phyloP scores from a whole-genome alignment of 768 basidiomycete species.

The Galerina sulciceps region DNA sequence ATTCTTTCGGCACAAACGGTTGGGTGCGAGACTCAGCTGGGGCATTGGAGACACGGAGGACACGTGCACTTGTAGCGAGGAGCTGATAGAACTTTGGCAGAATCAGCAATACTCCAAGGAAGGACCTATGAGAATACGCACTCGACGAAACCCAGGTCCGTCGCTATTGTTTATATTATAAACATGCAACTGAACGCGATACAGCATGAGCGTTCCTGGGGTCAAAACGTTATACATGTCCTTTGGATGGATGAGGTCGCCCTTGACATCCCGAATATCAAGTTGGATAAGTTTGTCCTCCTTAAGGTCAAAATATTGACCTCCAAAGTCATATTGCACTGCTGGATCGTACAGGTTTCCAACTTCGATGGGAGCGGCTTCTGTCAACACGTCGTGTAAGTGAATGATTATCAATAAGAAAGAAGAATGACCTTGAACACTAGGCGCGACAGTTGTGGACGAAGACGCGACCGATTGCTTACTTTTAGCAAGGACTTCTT shows the following conservation, averaged over 20 bases:
- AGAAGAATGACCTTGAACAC: background rate
- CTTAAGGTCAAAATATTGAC: background rate
- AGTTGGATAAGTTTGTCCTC: background rate
- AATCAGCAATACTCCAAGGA: too few species aligned
- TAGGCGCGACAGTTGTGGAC: too few species aligned
- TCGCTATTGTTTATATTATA: background rate
- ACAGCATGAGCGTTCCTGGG: background rate
- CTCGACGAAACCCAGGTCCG: too few species aligned
- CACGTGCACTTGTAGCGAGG: background rate
- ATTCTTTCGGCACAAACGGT: background rate
- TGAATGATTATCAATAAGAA: background rate
- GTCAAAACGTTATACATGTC: background rate
- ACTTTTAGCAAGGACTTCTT: too few species aligned
- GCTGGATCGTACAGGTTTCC: background rate
- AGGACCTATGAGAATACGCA: background rate
- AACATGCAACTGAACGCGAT: background rate
- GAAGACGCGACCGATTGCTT: too few species aligned
- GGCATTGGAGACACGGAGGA: background rate
- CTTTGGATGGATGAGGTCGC: background rate
- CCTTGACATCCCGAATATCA: background rate
- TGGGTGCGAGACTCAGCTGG: background rate
- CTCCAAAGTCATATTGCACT: background rate
- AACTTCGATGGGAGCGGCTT: background rate
- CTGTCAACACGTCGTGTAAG: background rate
- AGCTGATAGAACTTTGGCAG: background rate